A percentile compares a stretch with the other conserved stretches of the same genome.
Conservation (phyloP, 345 rosid genomes). For the Populus tremula region DNA sequence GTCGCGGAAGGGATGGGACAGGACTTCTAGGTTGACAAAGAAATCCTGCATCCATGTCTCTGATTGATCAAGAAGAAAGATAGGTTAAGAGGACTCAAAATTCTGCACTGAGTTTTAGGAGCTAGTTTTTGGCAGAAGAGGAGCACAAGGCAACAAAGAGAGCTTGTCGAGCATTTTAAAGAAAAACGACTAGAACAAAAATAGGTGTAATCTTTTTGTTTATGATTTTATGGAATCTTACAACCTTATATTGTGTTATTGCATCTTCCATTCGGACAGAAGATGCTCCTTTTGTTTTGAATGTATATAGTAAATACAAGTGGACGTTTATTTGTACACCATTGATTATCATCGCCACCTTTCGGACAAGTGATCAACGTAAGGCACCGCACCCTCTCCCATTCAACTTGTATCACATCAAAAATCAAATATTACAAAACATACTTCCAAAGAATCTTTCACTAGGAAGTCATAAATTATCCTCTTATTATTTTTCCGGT, state of each 20-base stretch:
- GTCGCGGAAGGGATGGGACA: neutral
- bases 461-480: neutral
- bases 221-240: conserved; percentile 1
- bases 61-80: neutral
- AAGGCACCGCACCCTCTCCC: neutral
- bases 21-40: conserved; percentile 14
- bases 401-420: neutral
- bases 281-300: conserved; percentile 4
- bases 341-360: neutral
- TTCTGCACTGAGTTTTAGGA: neutral
- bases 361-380: neutral
- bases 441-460: neutral
- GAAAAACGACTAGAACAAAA: neutral
- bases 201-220: neutral
- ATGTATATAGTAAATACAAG: neutral
- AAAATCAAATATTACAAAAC: neutral
- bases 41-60: conserved; percentile 35
- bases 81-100: neutral
- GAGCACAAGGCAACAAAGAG: neutral
- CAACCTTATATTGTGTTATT: neutral
- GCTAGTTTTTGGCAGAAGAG: neutral
- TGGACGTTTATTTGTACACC: neutral
- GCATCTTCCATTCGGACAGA: neutral
- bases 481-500: neutral
- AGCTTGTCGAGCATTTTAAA: neutral